Base-by-base conservation (phyloP, 2,329 filamentous ascomycete genomes). In the Arthrobotrys conoides region DNA sequence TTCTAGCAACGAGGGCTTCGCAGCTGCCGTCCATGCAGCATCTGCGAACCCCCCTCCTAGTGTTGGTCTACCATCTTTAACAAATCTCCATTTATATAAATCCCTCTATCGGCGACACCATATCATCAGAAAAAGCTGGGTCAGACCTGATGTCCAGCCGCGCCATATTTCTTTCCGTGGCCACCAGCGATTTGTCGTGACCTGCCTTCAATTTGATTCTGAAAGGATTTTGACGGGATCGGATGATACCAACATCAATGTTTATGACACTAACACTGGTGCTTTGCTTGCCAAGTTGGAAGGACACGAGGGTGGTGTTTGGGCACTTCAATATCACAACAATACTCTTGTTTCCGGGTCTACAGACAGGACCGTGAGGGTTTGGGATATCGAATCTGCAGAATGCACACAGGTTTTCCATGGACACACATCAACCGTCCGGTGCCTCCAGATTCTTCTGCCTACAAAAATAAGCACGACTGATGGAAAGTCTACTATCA, bases 151-250 rank as follows among this genome's bases (percentile, higher is more conserved):
- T 65, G 89, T 93, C 36, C 92, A 94, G 84, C 96, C 96, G 30
- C 90, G 92, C 55, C 96, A 99, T 82, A 91, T 99, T 75, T 96
- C 96, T 3, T 98, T 99, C 84, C 91, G 93, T n/a, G 96, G 96
- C 4, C 96, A 99, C 83, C 93, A 96, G 77, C 91, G 93, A 38
- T 95, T 98, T 85, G 96, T 99, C 79, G 97, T 99, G 66, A 99
- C 96, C 16, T 99, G 96, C 83, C 88, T 99, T 68, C 94, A 99
- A 84, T 99, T 99, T 82, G 96, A 99, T 83, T 93, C 94, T 61
- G 94, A 99, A 87, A 98, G 98, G 85, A 97, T 99, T 81, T 89
- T 99, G 81, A 99, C 96, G 0, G 96, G 96, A 27, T 98, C 95
- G 83, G 96, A 99, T 83, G 96, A 99, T 83, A 97, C 94, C 3